Evolutionary conservation across 2,329 filamentous ascomycete species (phyloP).

Genomic region (Botrytis aclada): DNA sequence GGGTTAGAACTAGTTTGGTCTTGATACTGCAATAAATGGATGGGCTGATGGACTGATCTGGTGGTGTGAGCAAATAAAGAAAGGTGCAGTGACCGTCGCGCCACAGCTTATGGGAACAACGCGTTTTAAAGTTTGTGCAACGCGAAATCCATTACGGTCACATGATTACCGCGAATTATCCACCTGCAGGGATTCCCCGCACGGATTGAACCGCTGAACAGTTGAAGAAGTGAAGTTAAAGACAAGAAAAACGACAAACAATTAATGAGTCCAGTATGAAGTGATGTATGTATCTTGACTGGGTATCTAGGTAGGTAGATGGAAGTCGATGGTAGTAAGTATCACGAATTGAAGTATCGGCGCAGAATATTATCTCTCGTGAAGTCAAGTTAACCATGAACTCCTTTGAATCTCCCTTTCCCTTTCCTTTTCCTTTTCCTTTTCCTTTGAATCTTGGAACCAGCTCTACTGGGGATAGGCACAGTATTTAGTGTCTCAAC

Average conservation of each 20-base stretch:
- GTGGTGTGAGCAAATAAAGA: not conserved
- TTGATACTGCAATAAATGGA: not conserved
- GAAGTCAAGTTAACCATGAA: too few species aligned
- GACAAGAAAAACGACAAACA: not conserved
- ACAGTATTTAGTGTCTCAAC: not conserved
- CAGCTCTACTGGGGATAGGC: not conserved
- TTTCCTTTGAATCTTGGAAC: not conserved
- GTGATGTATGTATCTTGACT: not conserved
- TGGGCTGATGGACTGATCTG: not conserved
- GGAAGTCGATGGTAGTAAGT: not conserved
- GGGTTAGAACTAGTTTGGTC: not conserved
- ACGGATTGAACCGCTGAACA: not conserved
- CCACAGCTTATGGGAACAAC: not conserved
- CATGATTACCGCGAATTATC: rapidly evolving
- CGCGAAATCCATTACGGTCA: not conserved
- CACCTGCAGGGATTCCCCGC: not conserved
- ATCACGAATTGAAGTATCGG: not conserved
- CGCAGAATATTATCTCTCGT: too few species aligned
- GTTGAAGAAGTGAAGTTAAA: not conserved
- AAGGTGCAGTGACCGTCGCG: not conserved
- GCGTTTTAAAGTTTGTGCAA: not conserved
- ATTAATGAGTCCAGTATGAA: too few species aligned
- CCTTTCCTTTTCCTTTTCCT: not conserved
- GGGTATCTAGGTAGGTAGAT: not conserved
- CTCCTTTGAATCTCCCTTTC: not conserved